A percentile compares a stretch with the other conserved stretches of the same genome.
phyloP scores from a whole-genome alignment of 2,329 filamentous ascomycete genomes.

The Saccharata proteae region DNA sequence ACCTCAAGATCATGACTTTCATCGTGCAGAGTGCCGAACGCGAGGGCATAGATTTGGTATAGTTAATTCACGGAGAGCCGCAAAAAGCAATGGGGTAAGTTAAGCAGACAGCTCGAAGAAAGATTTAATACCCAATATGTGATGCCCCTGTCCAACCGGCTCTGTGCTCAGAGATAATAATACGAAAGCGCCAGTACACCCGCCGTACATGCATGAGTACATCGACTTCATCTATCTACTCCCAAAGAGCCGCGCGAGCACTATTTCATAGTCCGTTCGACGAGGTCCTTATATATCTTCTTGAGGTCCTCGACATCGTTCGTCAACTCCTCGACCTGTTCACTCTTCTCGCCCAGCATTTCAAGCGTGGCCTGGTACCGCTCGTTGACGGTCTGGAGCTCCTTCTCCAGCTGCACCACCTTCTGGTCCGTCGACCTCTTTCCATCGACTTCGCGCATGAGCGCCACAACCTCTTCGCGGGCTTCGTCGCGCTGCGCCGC shows the following conservation, averaged over 20 bases:
- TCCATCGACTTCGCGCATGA: constrained; percentile 78
- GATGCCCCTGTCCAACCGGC: too few relatives aligned
- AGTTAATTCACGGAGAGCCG: constrained; percentile 1
- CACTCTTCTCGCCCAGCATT: constrained; percentile 93
- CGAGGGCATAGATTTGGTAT: constrained; percentile 73
- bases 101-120: background rate
- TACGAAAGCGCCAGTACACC: too few relatives aligned
- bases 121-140: too few relatives aligned
- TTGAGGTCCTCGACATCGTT: constrained; percentile 89
- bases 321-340: constrained; percentile 80
- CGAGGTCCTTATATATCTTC: constrained; percentile 86
- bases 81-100: background rate
- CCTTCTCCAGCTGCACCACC: constrained; percentile 53
- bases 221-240: background rate
- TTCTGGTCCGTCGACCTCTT: constrained; percentile 49
- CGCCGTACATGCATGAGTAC: background rate
- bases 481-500: constrained; percentile 83
- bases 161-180: too few relatives aligned
- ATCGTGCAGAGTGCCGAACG: constrained; percentile 67
- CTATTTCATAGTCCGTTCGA: constrained; percentile 68
- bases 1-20: constrained; percentile 38
- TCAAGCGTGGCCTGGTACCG: constrained; percentile 87
- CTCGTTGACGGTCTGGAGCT: constrained; percentile 56
- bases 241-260: too few relatives aligned
- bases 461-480: constrained; percentile 72